Evolutionary conservation across 495 filamentous ascomycete genomes (phyloP), one percentile per base, ranked within the genome.

Genomic region (Neurospora sp.): DNA sequence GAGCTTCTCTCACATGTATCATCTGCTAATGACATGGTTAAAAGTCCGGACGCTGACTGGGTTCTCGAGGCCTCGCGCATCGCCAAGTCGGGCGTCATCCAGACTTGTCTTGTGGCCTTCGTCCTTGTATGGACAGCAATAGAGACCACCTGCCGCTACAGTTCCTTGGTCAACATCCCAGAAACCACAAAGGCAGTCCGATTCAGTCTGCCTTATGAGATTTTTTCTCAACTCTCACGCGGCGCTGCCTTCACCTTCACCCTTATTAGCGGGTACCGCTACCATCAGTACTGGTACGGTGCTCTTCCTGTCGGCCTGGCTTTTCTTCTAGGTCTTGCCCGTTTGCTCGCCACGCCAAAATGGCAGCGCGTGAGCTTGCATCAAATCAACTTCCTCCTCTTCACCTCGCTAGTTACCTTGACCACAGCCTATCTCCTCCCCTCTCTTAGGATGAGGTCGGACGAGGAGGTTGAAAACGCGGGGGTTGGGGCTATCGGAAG

Each of bases 281-380:
- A 73, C 35, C 70, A 53, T 27, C 73, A 72, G 37, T 76, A 75
- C 37, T 80, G 78, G 81, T 72, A 75, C 68, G 77, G 82, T 73
- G 78, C 74, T 22, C 68, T 73, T 18, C 72, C 71, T 14, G 69
- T 81, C 38, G 74, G 74, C 69, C 81, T 81, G 59, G 81, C 78
- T 10, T 81, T 83, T 48, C 22, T 79, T 59, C 74, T 84, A 9
- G 82, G 82, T 41, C 74, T 84, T 48, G 69, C 77, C 39, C 81
- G 82, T 9, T 77, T 83, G 20, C 61, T 75, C 53, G 76, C 72
- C 68, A 76, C 80, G 69, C 59, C 78, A 16, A 76, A 78, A 73
- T 84, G 82, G 82, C 79, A 81, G 40, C 81, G 81, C 71, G 70
- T 79, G 42, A 74, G 75, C 70, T 74, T 84, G 9, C 81, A 84